A percentile compares a stretch with the other conserved stretches of the same genome.
Evolutionary conservation across 495 filamentous ascomycete genomes (phyloP).

Genomic region (Neohortaea acidophila): DNA sequence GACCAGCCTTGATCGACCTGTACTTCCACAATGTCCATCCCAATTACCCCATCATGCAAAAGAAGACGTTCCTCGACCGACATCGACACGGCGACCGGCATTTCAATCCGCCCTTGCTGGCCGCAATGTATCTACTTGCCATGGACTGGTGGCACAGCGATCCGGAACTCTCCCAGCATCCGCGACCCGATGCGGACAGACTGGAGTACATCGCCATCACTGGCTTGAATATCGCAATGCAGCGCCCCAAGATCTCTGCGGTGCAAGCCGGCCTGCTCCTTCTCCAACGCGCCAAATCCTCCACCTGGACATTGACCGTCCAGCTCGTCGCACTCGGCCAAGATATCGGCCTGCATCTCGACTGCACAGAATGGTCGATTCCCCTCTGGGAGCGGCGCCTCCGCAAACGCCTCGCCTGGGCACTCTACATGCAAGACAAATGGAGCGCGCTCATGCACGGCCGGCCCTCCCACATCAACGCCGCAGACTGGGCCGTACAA

Average conservation of each 20-base stretch:
- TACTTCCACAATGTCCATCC: constrained; percentile 85
- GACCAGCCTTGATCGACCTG: constrained; percentile 62
- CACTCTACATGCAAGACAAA: constrained; percentile 84
- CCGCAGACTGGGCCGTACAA: constrained; percentile 70
- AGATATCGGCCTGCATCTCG: constrained; percentile 73
- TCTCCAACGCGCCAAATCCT: constrained; percentile 72
- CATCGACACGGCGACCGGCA: constrained; percentile 59
- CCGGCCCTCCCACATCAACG: constrained; percentile 67
- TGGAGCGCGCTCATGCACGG: constrained; percentile 81
- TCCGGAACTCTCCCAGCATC: constrained; percentile 44
- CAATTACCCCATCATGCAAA: constrained; percentile 78
- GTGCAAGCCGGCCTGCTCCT: constrained; percentile 83
- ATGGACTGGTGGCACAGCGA: constrained; percentile 79
- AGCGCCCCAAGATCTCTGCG: constrained; percentile 77
- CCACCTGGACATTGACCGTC: constrained; percentile 72
- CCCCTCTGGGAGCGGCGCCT: constrained; percentile 74
- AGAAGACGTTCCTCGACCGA: constrained; percentile 72
- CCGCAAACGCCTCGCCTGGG: constrained; percentile 76
- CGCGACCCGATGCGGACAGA: constrained; percentile 56
- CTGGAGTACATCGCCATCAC: constrained; percentile 65
- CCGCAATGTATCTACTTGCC: constrained; percentile 79
- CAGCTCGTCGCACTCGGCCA: constrained; percentile 70
- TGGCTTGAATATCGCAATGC: constrained; percentile 60
- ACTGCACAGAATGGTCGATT: constrained; percentile 78
- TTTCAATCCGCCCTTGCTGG: constrained; percentile 69